Evolutionary conservation across 1,139 yeast species (phyloP), one percentile per base, ranked within the genome.

Genomic region (Candida anutae): DNA sequence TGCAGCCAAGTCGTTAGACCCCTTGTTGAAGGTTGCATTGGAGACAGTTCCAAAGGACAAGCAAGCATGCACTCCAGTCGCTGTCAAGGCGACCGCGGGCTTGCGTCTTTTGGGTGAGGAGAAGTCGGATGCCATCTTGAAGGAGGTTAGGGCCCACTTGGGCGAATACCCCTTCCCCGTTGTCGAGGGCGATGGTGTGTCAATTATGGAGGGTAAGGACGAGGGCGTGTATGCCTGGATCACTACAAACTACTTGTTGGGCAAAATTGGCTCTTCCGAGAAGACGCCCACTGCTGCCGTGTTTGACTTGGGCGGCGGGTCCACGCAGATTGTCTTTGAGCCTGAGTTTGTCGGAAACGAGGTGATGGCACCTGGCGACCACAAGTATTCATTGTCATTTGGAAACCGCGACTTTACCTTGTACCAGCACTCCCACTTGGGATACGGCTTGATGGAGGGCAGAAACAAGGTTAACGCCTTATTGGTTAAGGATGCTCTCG

Each of bases 181-280:
- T 23, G 94, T 87, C 26, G 24, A 22, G 10, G 85, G 78, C 27
- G 82, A 84, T 34, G 96, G 96, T 33, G 69, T 90, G 33, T 70
- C 88, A 8, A 81, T 90, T 45, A 88, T 90, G 96, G 90, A 83
- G 33, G 98, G 98, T 42, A 79, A 75, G 37, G 95, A 88, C 45
- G 98, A 90, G 62, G 99, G 98, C 52, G 96, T 90, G n/a, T 90
- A 76, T 48, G 98, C 98, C 1, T 90, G 99, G 99, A 81, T 90
- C 51, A 90, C 98, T 21, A 79, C 96, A 29, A 90, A 90, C 62
- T 90, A 78, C 53, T 63, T 90, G 39, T 69, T 90, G 42, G 96
- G 96, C 23, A 88, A 88, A 57, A 85, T 90, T 50, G 97, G 97
- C 16, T 61, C 77, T 16, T 56, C 73, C 13, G 79, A 74, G 27